Conservation (phyloP, 352 stramenopile species). For the Globisporangium megalacanthum region DNA sequence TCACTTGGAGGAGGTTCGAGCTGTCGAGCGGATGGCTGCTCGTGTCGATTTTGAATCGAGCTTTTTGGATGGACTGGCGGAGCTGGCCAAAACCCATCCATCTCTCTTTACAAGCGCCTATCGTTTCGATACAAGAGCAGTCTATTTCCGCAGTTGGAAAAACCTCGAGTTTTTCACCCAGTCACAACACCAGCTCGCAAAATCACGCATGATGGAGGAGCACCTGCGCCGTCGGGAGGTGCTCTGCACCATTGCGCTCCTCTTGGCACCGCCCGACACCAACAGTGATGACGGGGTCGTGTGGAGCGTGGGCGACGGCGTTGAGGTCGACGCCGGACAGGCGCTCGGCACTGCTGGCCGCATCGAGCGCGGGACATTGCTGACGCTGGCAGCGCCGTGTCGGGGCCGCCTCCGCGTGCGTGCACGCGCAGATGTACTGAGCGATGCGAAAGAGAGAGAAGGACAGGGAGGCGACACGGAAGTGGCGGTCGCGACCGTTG, state of each 20-base stretch:
- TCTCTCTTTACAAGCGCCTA: no score
- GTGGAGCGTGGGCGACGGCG: slow-evolving; percentile 43
- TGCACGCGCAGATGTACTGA: slow-evolving; percentile 1
- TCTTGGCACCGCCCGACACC: slow-evolving; percentile 1
- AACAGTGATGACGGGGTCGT: slow-evolving; percentile 17
- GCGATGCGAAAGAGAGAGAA: neutral
- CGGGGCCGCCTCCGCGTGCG: slow-evolving; percentile 76
- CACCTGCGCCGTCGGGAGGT: slow-evolving; percentile 61
- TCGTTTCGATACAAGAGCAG: no score
- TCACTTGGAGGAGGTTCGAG: no score
- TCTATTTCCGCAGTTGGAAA: no score
- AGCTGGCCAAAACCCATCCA: no score
- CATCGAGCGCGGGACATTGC: slow-evolving; percentile 55
- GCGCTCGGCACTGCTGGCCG: slow-evolving; percentile 41
- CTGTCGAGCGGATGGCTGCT: no score
- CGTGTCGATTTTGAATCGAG: no score
- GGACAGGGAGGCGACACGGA: neutral
- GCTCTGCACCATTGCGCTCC: slow-evolving; percentile 27
- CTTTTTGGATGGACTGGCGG: no score
- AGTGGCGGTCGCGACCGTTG: slow-evolving; percentile 46
- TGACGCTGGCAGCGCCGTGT: slow-evolving; percentile 77
- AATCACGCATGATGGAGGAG: slow-evolving; percentile 23
- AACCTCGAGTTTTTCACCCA: no score
- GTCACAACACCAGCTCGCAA: no score
- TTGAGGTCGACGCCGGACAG: slow-evolving; percentile 52